Conservation (phyloP, 2,329 filamentous ascomycete genomes). For the Coniochaeta prunicola region DNA sequence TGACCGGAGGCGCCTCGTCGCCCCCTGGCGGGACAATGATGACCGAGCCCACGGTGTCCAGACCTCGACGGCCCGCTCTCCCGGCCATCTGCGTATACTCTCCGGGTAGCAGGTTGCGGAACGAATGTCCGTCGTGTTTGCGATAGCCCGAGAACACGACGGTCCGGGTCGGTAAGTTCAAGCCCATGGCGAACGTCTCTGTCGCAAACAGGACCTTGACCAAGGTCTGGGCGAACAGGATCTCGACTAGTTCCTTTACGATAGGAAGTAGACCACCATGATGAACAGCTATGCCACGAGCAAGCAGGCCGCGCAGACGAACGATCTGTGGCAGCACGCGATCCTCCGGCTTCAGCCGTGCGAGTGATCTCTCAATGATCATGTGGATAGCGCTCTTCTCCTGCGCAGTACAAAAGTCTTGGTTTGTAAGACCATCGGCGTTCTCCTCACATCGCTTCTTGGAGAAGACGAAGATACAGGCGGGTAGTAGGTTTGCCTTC, state of each 20-base stretch:
- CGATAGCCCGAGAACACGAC: constrained; percentile 97
- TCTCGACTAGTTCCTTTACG: constrained; percentile 96
- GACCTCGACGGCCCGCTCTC: constrained; percentile 82
- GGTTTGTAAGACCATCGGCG: constrained; percentile 86
- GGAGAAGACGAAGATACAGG: constrained; percentile 97
- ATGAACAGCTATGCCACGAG: constrained; percentile 88
- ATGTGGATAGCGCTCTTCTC: constrained; percentile 98
- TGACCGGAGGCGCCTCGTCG: constrained; percentile 82
- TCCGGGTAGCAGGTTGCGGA: constrained; percentile 84
- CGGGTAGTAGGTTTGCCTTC: constrained; percentile 80
- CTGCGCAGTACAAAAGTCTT: constrained; percentile 86
- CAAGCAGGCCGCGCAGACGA: constrained; percentile 74
- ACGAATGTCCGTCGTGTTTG: constrained; percentile 89
- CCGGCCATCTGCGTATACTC: constrained; percentile 99
- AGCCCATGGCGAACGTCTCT: constrained; percentile 96
- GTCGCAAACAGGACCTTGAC: constrained; percentile 97
- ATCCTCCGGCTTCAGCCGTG: constrained; percentile 85
- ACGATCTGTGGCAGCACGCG: constrained; percentile 86
- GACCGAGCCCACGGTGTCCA: constrained; percentile 88
- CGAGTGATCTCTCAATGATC: constrained; percentile 92
- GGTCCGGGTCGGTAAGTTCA: constrained; percentile 91
- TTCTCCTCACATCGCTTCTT: constrained; percentile 98
- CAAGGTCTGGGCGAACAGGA: constrained; percentile 87
- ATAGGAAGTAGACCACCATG: constrained; percentile 93
- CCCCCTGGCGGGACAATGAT: constrained; percentile 82